These are phyloP conservation scores for Sabuloglossum arenarium DNA, from an alignment of 495 filamentous ascomycete species.

Conservation along the genomic window DNA sequence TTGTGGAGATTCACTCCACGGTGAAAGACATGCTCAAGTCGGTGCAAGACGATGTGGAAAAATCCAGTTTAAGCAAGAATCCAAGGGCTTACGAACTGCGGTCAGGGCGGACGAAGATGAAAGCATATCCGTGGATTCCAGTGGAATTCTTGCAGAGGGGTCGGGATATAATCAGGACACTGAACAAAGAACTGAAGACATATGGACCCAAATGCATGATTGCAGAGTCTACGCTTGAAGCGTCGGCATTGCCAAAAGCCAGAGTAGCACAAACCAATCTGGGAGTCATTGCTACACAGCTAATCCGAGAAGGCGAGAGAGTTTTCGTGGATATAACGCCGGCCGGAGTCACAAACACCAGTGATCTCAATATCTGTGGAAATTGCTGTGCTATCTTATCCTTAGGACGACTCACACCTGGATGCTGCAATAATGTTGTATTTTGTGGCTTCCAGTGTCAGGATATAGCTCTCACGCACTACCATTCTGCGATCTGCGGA, in stretches of 20 bases:
- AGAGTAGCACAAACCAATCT: neutral
- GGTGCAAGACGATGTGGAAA: neutral
- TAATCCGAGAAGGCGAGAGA: neutral
- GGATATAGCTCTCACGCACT: conserved; percentile 43
- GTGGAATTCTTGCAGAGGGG: neutral
- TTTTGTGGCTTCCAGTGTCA: conserved; percentile 68
- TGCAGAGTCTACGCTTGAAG: conserved; percentile 45
- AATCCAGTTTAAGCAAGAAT: neutral
- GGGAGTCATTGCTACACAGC: neutral
- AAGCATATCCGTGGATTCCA: neutral
- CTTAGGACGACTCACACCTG: conserved; percentile 15
- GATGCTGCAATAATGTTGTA: conserved; percentile 53
- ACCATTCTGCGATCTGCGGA: conserved; percentile 75
- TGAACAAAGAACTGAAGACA: conserved; percentile 42
- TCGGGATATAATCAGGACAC: neutral
- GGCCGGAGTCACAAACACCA: neutral
- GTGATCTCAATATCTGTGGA: neutral
- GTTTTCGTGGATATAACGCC: neutral
- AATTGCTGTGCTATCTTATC: neutral
- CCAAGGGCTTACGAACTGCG: neutral
- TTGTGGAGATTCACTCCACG: neutral
- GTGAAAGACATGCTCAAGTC: neutral
- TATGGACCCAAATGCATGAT: conserved; percentile 51
- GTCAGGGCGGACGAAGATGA: neutral
- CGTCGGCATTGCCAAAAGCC: conserved; percentile 19